Evolutionary conservation across 1,284 basidiomycete species (phyloP), one percentile per base, ranked within the genome.

Genomic region (Trichosporon faecale): DNA sequence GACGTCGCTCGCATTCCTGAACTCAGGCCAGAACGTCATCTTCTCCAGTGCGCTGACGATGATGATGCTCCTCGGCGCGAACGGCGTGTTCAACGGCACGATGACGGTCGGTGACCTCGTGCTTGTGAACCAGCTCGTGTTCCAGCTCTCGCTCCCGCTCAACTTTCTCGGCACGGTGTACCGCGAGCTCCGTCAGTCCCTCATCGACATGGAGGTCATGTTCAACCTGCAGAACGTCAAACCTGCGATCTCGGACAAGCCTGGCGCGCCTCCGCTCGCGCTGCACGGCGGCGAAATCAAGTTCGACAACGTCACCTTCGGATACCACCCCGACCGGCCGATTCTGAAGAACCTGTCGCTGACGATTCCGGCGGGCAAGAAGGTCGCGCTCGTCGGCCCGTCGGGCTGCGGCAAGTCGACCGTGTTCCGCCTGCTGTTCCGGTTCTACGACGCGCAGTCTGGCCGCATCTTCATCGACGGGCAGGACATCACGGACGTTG

Each of bases 101-200:
- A 98, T 99, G 96, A 98, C 95, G 1, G 88, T 99, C 27, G 97
- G 96, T 11, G 96, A 99, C 80, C 88, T 99, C 23, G 97, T 99
- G 73, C 97, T 99, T 92, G 91, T 97, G 77, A 99, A 99, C 82
- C 96, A 98, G 80, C 88, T 99, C n/a, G 95, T 99, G 46, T 99
- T 99, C 86, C 97, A 99, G 82, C 86, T 99, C 0, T 96, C 94
- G 0, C 85, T 99, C 25, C 96, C 96, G 1, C 88, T 99, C 73
- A 98, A 98, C 85, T 99, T 99, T 84, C 85, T 99, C 68, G 96
- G 96, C 0, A 94, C 94, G 0, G 95, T 99, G 64, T 99, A 99
- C 79, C 91, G 97, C 66, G 96, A 99, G 83, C 88, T 98, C 80
- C 87, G 95, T 37, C 97, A 99, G 80, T 95, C 93, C 78, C 84